Evolutionary conservation across 2,329 filamentous ascomycete genomes (phyloP), one percentile per base, ranked within the genome.

Genomic region (Malbranchea cinnamomea): DNA sequence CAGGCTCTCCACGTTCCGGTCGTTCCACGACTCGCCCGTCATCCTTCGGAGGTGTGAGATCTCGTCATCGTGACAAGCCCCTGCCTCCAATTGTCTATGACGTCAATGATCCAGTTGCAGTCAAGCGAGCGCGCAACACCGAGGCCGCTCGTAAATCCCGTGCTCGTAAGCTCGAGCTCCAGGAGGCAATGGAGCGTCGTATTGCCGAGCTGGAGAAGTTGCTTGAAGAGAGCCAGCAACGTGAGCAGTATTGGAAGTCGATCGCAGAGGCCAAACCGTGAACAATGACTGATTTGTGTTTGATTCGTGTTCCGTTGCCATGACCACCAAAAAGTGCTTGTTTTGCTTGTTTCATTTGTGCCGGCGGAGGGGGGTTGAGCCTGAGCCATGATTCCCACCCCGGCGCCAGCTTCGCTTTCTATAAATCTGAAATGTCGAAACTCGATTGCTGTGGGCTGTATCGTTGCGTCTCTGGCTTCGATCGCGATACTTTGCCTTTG

Each of bases 41-140:
- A 18, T 71, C 71, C 28, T 62, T 75, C 27, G 64, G 76, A 41
- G 81, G 81, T 37, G 74, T 91, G 32, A 69, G 59, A 48, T 60
- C 78, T 45, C 78, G 80, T 41, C 76, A 79, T 52, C 78, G 81
- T 39, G 74, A 82, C 49, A 87, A 85, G 66, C 75, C 78, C 38
- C 63, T 92, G 32, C 76, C 79, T 38, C 75, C 77, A 5, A 85
- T 93, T 50, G 61, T 78, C 37, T 70, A 84, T 21, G 81, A 94
- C 43, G 70, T 74, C 1, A 59, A 45, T 23, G 85, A 94, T 47
- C 70, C 68, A 6, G 53, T 78, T n/a, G 83, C 82, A 12, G 71
- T 85, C 66, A 94, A 94, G 74, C 80, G 87, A 53, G 85, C 84
- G 29, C 78, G 84, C 42, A 95, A 94, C 55, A 92, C 84, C 6